These are phyloP conservation scores for Pseudogymnoascus sp. DNA, from an alignment of 2,329 filamentous ascomycete species.

Conservation along the genomic window DNA sequence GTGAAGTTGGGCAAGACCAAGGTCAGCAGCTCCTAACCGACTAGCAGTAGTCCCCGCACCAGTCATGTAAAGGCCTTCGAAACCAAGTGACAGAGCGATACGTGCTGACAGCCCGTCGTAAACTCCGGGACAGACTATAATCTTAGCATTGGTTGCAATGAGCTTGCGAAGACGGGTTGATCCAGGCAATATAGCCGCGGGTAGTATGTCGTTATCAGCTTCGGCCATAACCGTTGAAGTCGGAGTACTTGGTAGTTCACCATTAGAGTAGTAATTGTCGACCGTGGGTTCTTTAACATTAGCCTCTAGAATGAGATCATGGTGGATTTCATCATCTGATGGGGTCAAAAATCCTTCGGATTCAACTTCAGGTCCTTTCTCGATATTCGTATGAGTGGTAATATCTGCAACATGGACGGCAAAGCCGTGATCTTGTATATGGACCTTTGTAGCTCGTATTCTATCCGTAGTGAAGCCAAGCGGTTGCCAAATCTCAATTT, in stretches of 20 bases:
- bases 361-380: background rate
- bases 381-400: background rate
- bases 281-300: background rate
- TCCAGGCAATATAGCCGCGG: background rate
- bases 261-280: background rate
- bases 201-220: background rate
- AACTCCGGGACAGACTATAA: conserved; percentile 54
- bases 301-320: background rate
- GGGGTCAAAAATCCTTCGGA: background rate
- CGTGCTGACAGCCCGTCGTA: conserved; percentile 60
- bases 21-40: conserved; percentile 38
- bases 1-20: conserved; percentile 40
- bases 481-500: conserved; percentile 2
- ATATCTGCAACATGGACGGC: background rate
- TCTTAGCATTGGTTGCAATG: conserved; percentile 11
- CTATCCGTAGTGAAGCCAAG: background rate
- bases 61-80: conserved; percentile 61
- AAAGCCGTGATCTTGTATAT: background rate
- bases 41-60: conserved; percentile 40
- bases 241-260: background rate
- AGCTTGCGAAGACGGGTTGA: background rate
- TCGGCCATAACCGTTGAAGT: background rate
- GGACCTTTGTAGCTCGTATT: background rate
- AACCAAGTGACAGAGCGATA: conserved; percentile 53
- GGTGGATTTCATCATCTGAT: background rate